Conservation (phyloP, 495 filamentous ascomycete species). For the Hypoxylon lienhwacheense region DNA sequence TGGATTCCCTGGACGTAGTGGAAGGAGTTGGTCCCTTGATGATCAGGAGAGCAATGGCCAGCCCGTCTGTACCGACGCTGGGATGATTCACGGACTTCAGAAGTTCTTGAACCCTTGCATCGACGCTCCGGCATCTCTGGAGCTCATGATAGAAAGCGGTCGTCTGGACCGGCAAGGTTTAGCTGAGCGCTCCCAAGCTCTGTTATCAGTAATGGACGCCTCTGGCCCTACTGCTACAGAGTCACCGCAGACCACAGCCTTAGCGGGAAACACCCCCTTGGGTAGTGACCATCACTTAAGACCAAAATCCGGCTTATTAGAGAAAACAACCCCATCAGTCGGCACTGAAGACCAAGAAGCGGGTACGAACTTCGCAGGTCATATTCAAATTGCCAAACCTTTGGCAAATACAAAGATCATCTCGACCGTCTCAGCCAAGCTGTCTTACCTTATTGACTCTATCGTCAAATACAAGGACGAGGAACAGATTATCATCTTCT, state of each 20-base stretch:
- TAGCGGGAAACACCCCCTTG: slow-evolving; percentile 47
- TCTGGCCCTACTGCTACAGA: slow-evolving; percentile 6
- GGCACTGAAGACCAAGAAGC: slow-evolving; percentile 1
- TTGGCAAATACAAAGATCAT: slow-evolving; percentile 65
- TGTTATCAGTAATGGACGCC: slow-evolving; percentile 27
- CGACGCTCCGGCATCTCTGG: slow-evolving; percentile 42
- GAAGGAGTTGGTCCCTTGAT: slow-evolving; percentile 66
- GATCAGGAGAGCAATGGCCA: slow-evolving; percentile 34
- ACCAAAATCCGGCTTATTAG: slow-evolving; percentile 29
- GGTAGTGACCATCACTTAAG: slow-evolving; percentile 38
- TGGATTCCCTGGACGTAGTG: slow-evolving; percentile 58
- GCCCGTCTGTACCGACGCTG: slow-evolving; percentile 45
- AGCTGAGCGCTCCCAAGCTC: slow-evolving; percentile 36
- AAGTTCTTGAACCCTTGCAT: slow-evolving; percentile 42
- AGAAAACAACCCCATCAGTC: slow-evolving; percentile 6
- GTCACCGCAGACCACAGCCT: slow-evolving; percentile 6
- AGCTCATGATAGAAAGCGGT: slow-evolving; percentile 43
- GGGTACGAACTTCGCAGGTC: background rate
- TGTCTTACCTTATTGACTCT: slow-evolving; percentile 79
- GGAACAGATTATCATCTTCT: slow-evolving; percentile 92
- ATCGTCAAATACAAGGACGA: slow-evolving; percentile 64
- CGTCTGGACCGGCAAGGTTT: slow-evolving; percentile 41
- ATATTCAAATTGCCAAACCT: slow-evolving; percentile 45
- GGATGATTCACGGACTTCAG: slow-evolving; percentile 45
- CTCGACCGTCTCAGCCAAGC: slow-evolving; percentile 82